A percentile compares a stretch with the other conserved stretches of the same genome.
Conservation (phyloP, 2,329 filamentous ascomycete species). For the Tolypocladium pustulatum region DNA sequence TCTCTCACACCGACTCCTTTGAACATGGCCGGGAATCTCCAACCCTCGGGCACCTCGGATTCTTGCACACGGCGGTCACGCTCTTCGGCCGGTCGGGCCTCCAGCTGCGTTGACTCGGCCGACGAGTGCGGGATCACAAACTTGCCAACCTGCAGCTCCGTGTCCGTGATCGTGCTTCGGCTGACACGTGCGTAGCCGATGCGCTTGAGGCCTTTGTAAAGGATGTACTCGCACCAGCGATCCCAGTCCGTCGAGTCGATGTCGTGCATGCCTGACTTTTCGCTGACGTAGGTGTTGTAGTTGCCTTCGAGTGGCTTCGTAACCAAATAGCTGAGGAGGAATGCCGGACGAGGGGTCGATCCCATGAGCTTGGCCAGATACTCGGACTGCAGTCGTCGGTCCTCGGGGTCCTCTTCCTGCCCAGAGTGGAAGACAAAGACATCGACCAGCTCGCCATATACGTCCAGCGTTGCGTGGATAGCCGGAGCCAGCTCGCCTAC, state of each 20-base stretch:
- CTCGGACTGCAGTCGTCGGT: slow-evolving; percentile 73
- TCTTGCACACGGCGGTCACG: slow-evolving; percentile 54
- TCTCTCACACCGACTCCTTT: slow-evolving; percentile 76
- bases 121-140: slow-evolving; percentile 67
- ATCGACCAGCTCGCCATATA: slow-evolving; percentile 82
- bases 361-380: slow-evolving; percentile 88
- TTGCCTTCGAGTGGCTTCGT: slow-evolving; percentile 86
- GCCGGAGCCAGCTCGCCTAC: slow-evolving; percentile 92
- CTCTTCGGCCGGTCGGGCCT: slow-evolving; percentile 36
- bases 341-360: slow-evolving; percentile 63
- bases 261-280: slow-evolving; percentile 83
- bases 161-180: slow-evolving; percentile 88
- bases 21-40: slow-evolving; percentile 78
- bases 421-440: slow-evolving; percentile 98
- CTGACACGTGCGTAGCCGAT: slow-evolving; percentile 85
- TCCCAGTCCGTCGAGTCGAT: slow-evolving; percentile 93
- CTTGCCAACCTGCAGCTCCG: slow-evolving; percentile 92
- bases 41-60: slow-evolving; percentile 62
- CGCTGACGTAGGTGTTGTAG: slow-evolving; percentile 90
- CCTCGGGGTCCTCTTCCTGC: slow-evolving; percentile 92
- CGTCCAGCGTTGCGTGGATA: slow-evolving; percentile 91
- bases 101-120: slow-evolving; percentile 38
- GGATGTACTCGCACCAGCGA: slow-evolving; percentile 96
- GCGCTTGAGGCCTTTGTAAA: slow-evolving; percentile 81
- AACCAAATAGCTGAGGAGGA: slow-evolving; percentile 86